Evolutionary conservation across 2,329 filamentous ascomycete genomes (phyloP), one percentile per base, ranked within the genome.

Genomic region (Xylariaceae sp.): DNA sequence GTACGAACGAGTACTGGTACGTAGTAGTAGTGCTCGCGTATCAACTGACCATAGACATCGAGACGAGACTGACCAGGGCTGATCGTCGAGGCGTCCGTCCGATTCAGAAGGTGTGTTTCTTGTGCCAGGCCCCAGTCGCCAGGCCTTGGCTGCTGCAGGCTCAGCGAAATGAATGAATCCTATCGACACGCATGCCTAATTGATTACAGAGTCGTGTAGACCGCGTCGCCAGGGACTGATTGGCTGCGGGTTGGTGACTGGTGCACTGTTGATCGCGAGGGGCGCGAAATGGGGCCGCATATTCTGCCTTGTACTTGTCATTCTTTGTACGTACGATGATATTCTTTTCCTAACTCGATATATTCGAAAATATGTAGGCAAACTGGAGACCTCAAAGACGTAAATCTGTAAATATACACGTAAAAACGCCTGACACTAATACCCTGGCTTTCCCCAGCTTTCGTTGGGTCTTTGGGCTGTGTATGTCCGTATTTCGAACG

Each of bases 171-270:
- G 62, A 62, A 63, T 61, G 61, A 65, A 66, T 66, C 65, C 65
- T 67, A 52, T 68, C 58, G 71, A 74, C 72, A 74, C 71, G 73
- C 72, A 73, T 73, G 69, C 69, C 74, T 72, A 72, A 74, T 74
- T 73, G 72, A 71, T 72, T 68, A 59, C 62, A 55, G 69, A 68
- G 70, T 69, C 71, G 73, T 74, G 73, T 72, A 71, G 64, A 74
- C 62, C 73, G 72, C 73, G 74, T 74, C 65, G 61, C 60, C 57
- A 59, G 50, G 52, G 62, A 50, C 60, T 74, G 70, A 75, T 75
- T 75, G 74, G 74, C 65, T 62, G 59, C 45, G 51, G 47, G 51
- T 55, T 55, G 23, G 23, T 30, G 23, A 30, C 23, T 30, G 23
- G 23, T 30, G 23, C 4, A 30, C 23, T 30, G 56, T 66, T 64